These are phyloP conservation scores for Postia placenta DNA, from an alignment of 768 basidiomycete species.

Conservation along the genomic window DNA sequence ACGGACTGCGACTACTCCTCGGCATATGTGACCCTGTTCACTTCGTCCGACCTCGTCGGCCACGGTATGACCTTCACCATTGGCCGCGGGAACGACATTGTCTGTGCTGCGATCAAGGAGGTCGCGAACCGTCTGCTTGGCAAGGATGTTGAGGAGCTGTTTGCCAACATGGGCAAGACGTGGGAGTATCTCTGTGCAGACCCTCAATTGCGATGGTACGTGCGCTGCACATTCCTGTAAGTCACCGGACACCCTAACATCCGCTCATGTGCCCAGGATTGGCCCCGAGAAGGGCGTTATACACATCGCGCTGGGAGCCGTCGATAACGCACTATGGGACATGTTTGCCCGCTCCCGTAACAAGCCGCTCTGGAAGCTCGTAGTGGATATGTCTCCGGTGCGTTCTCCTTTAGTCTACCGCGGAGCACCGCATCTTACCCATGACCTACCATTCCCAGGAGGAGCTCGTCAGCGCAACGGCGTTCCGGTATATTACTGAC, in stretches of 20 bases:
- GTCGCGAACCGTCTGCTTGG: conserved; percentile 81
- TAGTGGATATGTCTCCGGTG: conserved; percentile 85
- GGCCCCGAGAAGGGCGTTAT: conserved; percentile 96
- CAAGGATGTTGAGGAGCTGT: conserved; percentile 74
- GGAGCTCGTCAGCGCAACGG: conserved; percentile 67
- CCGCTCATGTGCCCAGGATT: conserved; percentile 44
- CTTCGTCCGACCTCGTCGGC: conserved; percentile 68
- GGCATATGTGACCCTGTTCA: conserved; percentile 79
- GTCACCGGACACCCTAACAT: not conserved
- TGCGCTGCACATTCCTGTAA: conserved; percentile 2
- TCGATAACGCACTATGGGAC: conserved; percentile 94
- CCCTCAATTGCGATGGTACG: conserved; percentile 85
- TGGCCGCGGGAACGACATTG: conserved; percentile 93
- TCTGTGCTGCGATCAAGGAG: conserved; percentile 75
- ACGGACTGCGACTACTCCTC: conserved; percentile 95
- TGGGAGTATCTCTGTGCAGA: conserved; percentile 87
- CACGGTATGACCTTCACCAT: conserved; percentile 95
- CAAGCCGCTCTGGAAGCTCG: conserved; percentile 92
- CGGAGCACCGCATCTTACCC: not conserved
- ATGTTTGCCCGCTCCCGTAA: conserved; percentile 74
- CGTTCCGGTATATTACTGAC: conserved; percentile 91
- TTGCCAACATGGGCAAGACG: conserved; percentile 84
- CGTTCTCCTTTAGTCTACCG: not conserved
- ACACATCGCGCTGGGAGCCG: conserved; percentile 81
- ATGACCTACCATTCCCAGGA: conserved; percentile 37